Evolutionary conservation across 2,329 filamentous ascomycete genomes (phyloP), one percentile per base, ranked within the genome.

Genomic region (Paraconiothyrium sp.): DNA sequence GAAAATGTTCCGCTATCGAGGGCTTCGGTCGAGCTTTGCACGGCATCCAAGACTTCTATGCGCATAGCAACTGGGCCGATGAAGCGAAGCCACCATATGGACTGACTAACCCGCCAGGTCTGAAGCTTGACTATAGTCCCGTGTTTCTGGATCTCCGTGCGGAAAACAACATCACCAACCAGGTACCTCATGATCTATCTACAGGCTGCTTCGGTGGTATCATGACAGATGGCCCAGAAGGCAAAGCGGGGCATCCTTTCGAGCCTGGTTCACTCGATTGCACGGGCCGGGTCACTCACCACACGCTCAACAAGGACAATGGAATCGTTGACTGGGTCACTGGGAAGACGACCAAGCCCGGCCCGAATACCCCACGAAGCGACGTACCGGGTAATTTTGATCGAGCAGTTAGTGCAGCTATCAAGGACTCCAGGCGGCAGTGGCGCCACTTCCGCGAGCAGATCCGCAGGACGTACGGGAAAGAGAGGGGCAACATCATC

Each of bases 301-400:
- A 69, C 46, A 71, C 68, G 1, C 61, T 72, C 20, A 72, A 72
- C 62, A 72, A 72, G 44, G 69, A 72, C 51, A 70, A 72, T 39
- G 69, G 69, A 0, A 39, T 71, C 9, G 67, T 72, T 34, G 64
- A 72, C 47, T 55, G 60, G 5, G 54, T 64, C 35, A 70, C 62
- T 24, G 69, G 68, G 2, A 52, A 54, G 5, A 67, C 64, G 24
- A 65, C 57, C n/a, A 63, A 56, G 24, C 61, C 69, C 27, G 69
- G 67, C 44, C 68, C 69, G 0, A 68, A 70, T 27, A 70, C 67
- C 1, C 69, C 69, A 5, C 64, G 69, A 4, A 71, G 68, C 60
- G 67, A 70, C 46, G 54, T 62, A n/a, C 57, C 62, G 2, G 67
- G 62, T 1, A 72, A 72, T 27, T 72, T 72, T 49, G 61, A 70